Conservation (phyloP, 1,139 yeast species). For the Debaryomyces sp. region DNA sequence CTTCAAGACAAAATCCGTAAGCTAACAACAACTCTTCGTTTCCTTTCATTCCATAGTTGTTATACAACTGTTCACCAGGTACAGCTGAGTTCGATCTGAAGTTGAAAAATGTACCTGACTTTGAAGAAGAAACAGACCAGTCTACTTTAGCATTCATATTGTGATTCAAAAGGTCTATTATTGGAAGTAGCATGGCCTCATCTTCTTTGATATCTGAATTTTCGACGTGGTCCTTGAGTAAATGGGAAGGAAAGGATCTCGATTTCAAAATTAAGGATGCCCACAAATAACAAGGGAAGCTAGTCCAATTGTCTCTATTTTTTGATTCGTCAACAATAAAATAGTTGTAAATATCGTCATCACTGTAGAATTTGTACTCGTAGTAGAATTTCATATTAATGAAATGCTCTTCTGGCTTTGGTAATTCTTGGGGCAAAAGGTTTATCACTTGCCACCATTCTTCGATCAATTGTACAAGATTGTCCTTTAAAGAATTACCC, state of each 20-base stretch:
- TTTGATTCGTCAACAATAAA: slow-evolving; percentile 19
- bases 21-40: slow-evolving; percentile 72
- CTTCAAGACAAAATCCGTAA: slow-evolving; percentile 69
- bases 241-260: slow-evolving; percentile 73
- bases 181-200: slow-evolving; percentile 73
- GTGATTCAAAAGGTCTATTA: slow-evolving; percentile 80
- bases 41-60: slow-evolving; percentile 86
- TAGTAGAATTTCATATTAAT: slow-evolving; percentile 50
- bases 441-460: slow-evolving; percentile 55
- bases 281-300: slow-evolving; percentile 74
- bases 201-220: slow-evolving; percentile 29
- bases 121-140: slow-evolving; percentile 50
- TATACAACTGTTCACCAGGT: slow-evolving; percentile 56
- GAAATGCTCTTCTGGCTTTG: slow-evolving; percentile 39
- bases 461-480: slow-evolving; percentile 37
- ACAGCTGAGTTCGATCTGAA: slow-evolving; percentile 31
- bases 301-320: slow-evolving; percentile 52
- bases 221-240: slow-evolving; percentile 33
- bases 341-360: slow-evolving; percentile 37
- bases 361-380: slow-evolving; percentile 48
- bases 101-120: slow-evolving; percentile 23
- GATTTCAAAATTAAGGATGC: slow-evolving; percentile 69
- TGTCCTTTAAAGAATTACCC: slow-evolving; percentile 45
- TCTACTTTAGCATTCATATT: slow-evolving; percentile 59
- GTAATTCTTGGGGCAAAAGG: slow-evolving; percentile 33